These are phyloP conservation scores for Penicillium turbatum DNA, from an alignment of 495 filamentous ascomycete genomes.

Conservation along the genomic window DNA sequence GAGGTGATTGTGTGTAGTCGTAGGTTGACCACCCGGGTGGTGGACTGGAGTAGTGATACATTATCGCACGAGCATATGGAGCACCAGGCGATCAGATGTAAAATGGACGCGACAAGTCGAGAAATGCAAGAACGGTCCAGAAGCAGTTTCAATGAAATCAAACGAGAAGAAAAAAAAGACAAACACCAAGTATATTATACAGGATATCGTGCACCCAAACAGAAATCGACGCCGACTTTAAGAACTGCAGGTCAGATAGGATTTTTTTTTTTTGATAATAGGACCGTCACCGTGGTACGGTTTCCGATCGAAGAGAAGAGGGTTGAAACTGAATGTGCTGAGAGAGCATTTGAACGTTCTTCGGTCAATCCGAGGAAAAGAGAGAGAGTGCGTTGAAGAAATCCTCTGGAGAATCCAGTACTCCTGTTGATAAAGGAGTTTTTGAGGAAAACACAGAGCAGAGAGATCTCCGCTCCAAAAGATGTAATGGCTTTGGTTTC, in stretches of 20 bases:
- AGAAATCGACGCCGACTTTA: constrained; percentile 36
- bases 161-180: constrained; percentile 23
- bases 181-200: constrained; percentile 47
- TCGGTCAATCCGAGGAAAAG: constrained; percentile 24
- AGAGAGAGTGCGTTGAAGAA: constrained; percentile 11
- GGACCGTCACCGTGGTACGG: constrained; percentile 47
- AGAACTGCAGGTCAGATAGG: constrained; percentile 13
- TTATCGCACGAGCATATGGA: constrained; percentile 39
- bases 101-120: constrained; percentile 9
- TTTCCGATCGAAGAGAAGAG: constrained; percentile 43
- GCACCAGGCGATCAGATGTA: constrained; percentile 15
- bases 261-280: constrained; percentile 21
- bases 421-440: constrained; percentile 6
- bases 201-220: constrained; percentile 46
- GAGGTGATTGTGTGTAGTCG: constrained; percentile 49
- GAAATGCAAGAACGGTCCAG: constrained; percentile 20
- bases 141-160: constrained; percentile 19
- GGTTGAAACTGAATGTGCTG: constrained; percentile 37
- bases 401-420: constrained; percentile 3
- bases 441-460: constrained; percentile 3
- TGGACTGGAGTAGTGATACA: constrained; percentile 52
- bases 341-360: constrained; percentile 49
- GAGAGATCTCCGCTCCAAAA: constrained; percentile 5
- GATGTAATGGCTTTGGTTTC: constrained; percentile 10
- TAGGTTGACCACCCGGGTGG: constrained; percentile 47